Evolutionary conservation across 2,329 filamentous ascomycete species (phyloP), one percentile per base, ranked within the genome.

Genomic region (Colletotrichum eleusines): DNA sequence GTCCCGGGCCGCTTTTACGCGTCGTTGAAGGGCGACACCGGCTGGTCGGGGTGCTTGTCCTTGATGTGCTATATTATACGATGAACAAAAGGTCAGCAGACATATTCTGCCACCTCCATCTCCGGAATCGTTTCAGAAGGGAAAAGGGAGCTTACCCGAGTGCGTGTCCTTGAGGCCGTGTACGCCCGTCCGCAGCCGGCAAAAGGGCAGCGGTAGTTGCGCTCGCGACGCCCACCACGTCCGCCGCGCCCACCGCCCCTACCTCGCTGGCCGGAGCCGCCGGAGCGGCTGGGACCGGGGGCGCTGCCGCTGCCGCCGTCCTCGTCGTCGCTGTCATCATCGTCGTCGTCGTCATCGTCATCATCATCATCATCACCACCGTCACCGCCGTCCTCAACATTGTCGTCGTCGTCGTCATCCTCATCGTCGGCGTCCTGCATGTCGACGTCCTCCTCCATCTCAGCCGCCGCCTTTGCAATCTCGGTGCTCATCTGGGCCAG

Each of bases 401-500:
- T 5, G 28, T 5, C 4, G 31, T 12, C 11, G 9, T 6, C 18
- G 3, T 23, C 53, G 1, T 20, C 50, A 11, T 20, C 16, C 16
- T 31, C 50, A 0, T 26, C n/a, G n/a, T 5, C 33, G 5, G 38
- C n/a, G 11, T 57, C 53, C 33, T 23, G 23, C 53, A 33, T 33
- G 2, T 57, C 33, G 5, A 14, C 31, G 7, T 40, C 33, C n/a
- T 33, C 9, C 9, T 38, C 35, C 53, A 26, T 26, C 12, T 20
- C 9, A 20, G 53, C 53, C 3, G 12, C 9, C 35, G 33, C 12
- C n/a, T 40, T 12, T 4, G 53, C 53, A 3, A 57, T 11, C 53
- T 57, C 53, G n/a, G 2, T 40, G 53, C 35, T 57, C n/a, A 57
- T 38, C 53, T 18, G 9, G 33, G 53, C 53, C n/a, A 57, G n/a